Evolutionary conservation across 176 grass and related monocot genomes (phyloP), one percentile per base, ranked within the genome.

Genomic region (Rhynchospora tenuis): DNA sequence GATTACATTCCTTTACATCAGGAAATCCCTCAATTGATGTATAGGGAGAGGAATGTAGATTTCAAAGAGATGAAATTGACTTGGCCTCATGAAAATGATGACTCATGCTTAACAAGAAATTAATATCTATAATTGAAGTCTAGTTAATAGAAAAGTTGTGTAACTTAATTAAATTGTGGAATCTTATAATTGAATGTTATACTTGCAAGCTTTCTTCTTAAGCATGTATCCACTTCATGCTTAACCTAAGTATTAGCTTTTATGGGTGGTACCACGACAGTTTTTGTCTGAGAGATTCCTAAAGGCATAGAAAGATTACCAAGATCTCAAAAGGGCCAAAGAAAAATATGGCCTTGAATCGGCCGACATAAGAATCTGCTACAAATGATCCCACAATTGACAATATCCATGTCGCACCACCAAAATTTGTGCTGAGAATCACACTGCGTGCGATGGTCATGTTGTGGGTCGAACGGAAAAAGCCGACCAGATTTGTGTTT

Each of bases 261-360:
- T 47, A 15, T 6, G 12, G 4, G 14, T 57, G 52, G 48, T 57
- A 78, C 24, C 0, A 15, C 46, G 57, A 7, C 7, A 51, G 12
- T 51, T 55, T 27, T 48, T 38, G 2, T 29, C 1, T 12, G 43
- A 69, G 65, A 78, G 15, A 24, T 78, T 78, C 27, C 48, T 58
- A 78, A n/a, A 78, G 11, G 11, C 22, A 80, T 59, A 17, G 11
- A 79, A 7, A 59, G 4, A 80, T 80, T 82, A 82, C 79, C 57
- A 82, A 9, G 79, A 82, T 66, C 60, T 82, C 79, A 28, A 82
- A 28, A 10, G 79, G 79, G 38, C 58, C 79, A 46, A 82, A 64
- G 58, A 51, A 82, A 48, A 66, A 64, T 47, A 82, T 82, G 0
- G 79, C 60, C 64, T 66, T 82, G 79, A 82, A 82, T 23, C 59